Evolutionary conservation across 1,284 basidiomycete species (phyloP), one percentile per base, ranked within the genome.

Genomic region (Pseudozyma hubeiensis): DNA sequence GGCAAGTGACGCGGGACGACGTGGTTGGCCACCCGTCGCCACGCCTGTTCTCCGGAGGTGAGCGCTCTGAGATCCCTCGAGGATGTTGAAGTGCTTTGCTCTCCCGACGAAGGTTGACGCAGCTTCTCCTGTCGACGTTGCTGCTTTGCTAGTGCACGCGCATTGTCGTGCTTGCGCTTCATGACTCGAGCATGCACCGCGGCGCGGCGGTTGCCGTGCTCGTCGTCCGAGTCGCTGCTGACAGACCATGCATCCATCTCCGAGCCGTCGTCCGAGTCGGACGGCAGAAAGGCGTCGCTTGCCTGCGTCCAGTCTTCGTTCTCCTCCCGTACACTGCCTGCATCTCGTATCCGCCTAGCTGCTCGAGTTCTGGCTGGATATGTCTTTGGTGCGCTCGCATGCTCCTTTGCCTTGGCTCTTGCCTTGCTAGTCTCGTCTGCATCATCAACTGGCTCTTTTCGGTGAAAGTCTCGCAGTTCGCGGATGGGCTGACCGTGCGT

Each of bases 1-100:
- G 78, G 78, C 24, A 80, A 51, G 19, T 80, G 75, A 30, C 74
- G 59, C 2, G 78, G 78, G 7, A 80, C 63, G 31, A 80, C 40
- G 30, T 80, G 75, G 24, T 70, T 61, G 41, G 77, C 74, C 2
- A 80, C 39, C 8, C 54, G 53, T 3, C 67, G 54, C 78, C 78
- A 80, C 46, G 73, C 73, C 45, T 53, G 48, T 24, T 75, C 67
- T 19, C 72, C 72, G 13, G 64, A 69, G 5, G 54, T 62, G 30
- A 74, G 56, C 14, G 72, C 66, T 4, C 62, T 55, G 24, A 72
- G 44, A 39, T 66, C 63, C 30, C 53, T 49, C 19, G 53, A 55
- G 7, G 53, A 30, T 1, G 41, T 11, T 1, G 53, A 24, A 3
- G 40, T 34, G 9, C 17, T 24, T 6, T 29, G 46, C 24, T 40